phyloP scores from a whole-genome alignment of 2,329 filamentous ascomycete species.

The Scytalidium sp. region DNA sequence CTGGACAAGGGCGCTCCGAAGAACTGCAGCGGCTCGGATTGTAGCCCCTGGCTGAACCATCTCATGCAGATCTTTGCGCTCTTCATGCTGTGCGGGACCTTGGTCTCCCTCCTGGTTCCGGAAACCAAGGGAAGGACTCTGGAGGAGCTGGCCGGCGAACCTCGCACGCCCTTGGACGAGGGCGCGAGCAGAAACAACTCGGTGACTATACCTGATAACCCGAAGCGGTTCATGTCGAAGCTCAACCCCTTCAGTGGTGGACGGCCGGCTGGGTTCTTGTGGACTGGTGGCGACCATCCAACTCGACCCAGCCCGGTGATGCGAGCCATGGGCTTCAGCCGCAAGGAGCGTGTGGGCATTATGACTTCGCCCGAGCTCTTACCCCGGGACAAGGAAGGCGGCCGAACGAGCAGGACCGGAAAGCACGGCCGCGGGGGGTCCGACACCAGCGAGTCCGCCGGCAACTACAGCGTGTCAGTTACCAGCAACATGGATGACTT shows the following conservation, averaged over 20 bases:
- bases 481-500: slow-evolving; percentile 14
- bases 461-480: slow-evolving; percentile 11
- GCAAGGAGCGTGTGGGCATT: slow-evolving; percentile 18
- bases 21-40: slow-evolving; percentile 44
- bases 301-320: slow-evolving; percentile 13
- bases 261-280: slow-evolving; percentile 18
- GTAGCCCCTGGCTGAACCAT: slow-evolving; percentile 63
- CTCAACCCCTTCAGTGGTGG: slow-evolving; percentile 18
- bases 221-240: slow-evolving; percentile 5
- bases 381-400: slow-evolving; percentile 6
- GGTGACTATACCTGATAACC: not conserved
- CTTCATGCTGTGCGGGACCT: slow-evolving; percentile 73
- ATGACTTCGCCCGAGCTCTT: slow-evolving; percentile 21
- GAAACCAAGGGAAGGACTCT: slow-evolving; percentile 74
- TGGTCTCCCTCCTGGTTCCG: slow-evolving; percentile 70
- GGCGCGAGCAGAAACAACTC: slow-evolving; percentile 11
- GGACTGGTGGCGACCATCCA: not conserved
- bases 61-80: slow-evolving; percentile 76
- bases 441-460: slow-evolving; percentile 9
- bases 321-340: slow-evolving; percentile 9
- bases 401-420: not conserved
- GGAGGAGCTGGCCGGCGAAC: slow-evolving; percentile 66
- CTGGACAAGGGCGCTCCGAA: slow-evolving; percentile 52
- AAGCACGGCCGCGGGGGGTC: slow-evolving; percentile 7
- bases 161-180: slow-evolving; percentile 2